These are phyloP conservation scores for Penicillium sp. DNA, from an alignment of 2,329 filamentous ascomycete species.

Conservation along the genomic window DNA sequence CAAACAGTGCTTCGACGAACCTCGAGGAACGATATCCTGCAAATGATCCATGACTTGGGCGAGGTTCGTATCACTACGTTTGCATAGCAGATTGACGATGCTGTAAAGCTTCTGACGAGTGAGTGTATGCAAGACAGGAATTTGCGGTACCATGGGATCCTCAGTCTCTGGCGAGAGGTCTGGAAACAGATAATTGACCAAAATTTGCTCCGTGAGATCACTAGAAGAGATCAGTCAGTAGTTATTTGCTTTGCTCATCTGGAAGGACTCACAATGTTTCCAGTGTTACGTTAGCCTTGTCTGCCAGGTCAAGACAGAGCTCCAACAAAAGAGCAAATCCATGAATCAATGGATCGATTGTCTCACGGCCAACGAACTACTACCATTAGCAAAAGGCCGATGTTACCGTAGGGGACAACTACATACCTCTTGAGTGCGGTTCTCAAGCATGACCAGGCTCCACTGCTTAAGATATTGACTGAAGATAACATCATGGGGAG, in stretches of 20 bases:
- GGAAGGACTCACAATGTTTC: constrained; percentile 32
- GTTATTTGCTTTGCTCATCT: not conserved
- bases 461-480: constrained; percentile 42
- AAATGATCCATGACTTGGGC: constrained; percentile 51
- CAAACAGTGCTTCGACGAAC: constrained; percentile 34
- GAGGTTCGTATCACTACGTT: constrained; percentile 47
- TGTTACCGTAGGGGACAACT: not conserved
- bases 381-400: constrained; percentile 18
- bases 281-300: constrained; percentile 28
- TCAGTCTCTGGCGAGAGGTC: constrained; percentile 39
- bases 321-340: constrained; percentile 45
- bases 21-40: constrained; percentile 50
- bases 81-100: constrained; percentile 55
- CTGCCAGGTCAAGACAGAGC: constrained; percentile 40
- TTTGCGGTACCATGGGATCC: constrained; percentile 30
- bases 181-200: constrained; percentile 65
- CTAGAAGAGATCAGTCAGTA: constrained; percentile 22
- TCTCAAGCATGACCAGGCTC: constrained; percentile 42
- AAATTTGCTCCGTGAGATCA: constrained; percentile 50
- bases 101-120: constrained; percentile 59
- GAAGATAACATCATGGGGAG: constrained; percentile 36
- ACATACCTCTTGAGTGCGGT: constrained; percentile 42
- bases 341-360: constrained; percentile 41
- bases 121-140: constrained; percentile 51
- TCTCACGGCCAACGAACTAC: constrained; percentile 46